Percentiles rank a stretch among this genome's conserved stretches.
Evolutionary conservation across 306 rosid species (phyloP).

Genomic region (apple (Malus domestica)): ASM211411v1 NC_041805.1:1368001-1368500

Average conservation of each 20-base stretch:
- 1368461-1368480: conserved; percentile 85
- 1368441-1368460: conserved; percentile 76
- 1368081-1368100: conserved; percentile 23
- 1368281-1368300: conserved; percentile 59
- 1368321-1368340: conserved; percentile 62
- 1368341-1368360: conserved; percentile 61
- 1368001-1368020: conserved; percentile 72
- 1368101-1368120: conserved; percentile 39
- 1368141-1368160: conserved; percentile 37
- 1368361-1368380: conserved; percentile 81
- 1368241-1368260: conserved; percentile 71
- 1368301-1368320: conserved; percentile 88
- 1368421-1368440: conserved; percentile 70
- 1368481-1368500: conserved; percentile 74
- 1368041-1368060: conserved; percentile 59
- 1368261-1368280: conserved; percentile 82
- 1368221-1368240: conserved; percentile 81
- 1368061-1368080: conserved; percentile 23
- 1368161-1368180: conserved; percentile 61
- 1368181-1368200: conserved; percentile 67
- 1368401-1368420: conserved; percentile 57
- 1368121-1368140: conserved; percentile 43
- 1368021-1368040: conserved; percentile 50
- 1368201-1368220: conserved; percentile 67
- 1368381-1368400: conserved; percentile 68